These are phyloP conservation scores for Chytridium lagenaria DNA, from an alignment of 371 early-diverging fungal species.

Conservation along the genomic window DNA sequence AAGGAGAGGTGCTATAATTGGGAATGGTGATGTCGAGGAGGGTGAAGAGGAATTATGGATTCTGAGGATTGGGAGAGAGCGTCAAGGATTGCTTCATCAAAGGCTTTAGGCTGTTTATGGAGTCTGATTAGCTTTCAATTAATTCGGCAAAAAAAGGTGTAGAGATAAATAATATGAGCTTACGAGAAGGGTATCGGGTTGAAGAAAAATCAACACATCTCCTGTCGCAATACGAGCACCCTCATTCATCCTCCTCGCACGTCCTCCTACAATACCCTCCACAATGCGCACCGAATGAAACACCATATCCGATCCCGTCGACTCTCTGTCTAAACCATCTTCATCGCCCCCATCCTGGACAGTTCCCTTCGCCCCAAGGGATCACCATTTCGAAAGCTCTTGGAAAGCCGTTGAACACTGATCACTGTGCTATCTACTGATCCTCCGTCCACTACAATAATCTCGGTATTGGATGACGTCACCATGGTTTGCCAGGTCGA, in stretches of 20 bases:
- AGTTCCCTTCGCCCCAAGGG: neutral
- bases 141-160: too few species aligned
- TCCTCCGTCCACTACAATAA: conserved; percentile 21
- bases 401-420: neutral
- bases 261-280: conserved; percentile 7
- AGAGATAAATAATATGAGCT: neutral
- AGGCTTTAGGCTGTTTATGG: conserved; percentile 10
- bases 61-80: neutral
- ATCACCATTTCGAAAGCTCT: conserved; percentile 8
- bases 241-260: conserved; percentile 17
- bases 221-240: conserved; percentile 18
- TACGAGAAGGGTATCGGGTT: conserved; percentile 20
- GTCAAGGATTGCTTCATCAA: neutral
- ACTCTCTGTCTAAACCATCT: too few species aligned
- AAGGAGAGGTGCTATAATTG: neutral
- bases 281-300: conserved; percentile 8
- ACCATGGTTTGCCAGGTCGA: neutral
- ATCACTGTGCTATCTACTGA: conserved; percentile 8
- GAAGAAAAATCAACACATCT: conserved; percentile 8
- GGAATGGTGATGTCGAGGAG: too few species aligned
- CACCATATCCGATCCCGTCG: too few species aligned
- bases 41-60: too few species aligned
- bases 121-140: neutral
- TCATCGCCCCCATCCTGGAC: too few species aligned
- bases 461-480: neutral